Evolutionary conservation across 345 rosid genomes (phyloP), one percentile per base, ranked within the genome.

Genomic region (Tarenaya hassleriana): DNA sequence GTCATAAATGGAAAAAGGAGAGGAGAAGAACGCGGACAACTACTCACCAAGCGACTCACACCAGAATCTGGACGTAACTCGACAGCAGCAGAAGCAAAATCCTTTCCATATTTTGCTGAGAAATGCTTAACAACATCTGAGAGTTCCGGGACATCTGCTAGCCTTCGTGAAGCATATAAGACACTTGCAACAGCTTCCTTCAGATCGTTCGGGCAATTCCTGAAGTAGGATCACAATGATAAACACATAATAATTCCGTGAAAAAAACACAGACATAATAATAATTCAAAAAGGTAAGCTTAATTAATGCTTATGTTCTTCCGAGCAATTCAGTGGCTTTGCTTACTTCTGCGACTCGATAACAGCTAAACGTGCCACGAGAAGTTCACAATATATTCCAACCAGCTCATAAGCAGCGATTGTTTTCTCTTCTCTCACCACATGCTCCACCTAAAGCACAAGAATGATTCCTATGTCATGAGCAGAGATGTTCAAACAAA

Each of bases 391-490:
- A 64, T 77, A 88, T 56, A 92, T 75, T 58, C 80, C 95, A 56
- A 86, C 64, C 52, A 84, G 83, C 33, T 80, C 92, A 60, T 79
- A 88, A 5, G 96, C 98, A 1, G 83, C 90, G 68, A 85, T 53
- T 12, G 79, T 85, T 82, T 92, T 92, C 78, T 88, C 86, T 78
- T 92, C 96, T 56, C 96, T 76, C 53, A 83, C 84, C 34, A 78
- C 86, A 85, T 92, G 98, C 58, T 85, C 98, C 32, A 92, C 98
- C 98, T 71, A 50, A 10, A n/a, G 19, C 31, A 48, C 14, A 34
- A 55, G 7, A 18, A 19, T 50, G 43, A 33, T 51, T 29, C n/a
- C 38, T 34, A 16, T 42, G 3, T 19, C 50, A 60, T 41, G 13
- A 44, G 27, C 32, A 45, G 18, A 61, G 37, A 51, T 20, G 11